phyloP scores from a whole-genome alignment of 805 yeast genomes.

The Saccharomycopsis synnaedendra region DNA sequence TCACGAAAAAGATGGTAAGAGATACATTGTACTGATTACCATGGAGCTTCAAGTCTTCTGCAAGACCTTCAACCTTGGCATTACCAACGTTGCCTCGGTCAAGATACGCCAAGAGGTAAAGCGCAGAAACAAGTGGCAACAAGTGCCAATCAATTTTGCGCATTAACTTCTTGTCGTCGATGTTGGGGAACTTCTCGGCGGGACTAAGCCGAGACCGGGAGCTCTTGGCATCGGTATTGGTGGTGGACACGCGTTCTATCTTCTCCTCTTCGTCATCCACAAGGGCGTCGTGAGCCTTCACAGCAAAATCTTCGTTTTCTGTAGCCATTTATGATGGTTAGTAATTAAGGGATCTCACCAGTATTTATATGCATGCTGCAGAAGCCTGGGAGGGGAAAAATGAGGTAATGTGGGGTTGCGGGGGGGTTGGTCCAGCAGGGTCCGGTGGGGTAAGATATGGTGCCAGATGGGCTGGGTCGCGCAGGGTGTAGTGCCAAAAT shows the following conservation, averaged over 20 bases:
- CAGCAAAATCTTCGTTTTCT: conserved; percentile 1
- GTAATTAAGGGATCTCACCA: neutral
- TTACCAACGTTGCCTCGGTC: conserved; percentile 28
- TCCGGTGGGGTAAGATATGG: neutral
- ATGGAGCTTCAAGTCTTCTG: conserved; percentile 25
- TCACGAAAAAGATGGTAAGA: conserved; percentile 29
- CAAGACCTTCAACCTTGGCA: conserved; percentile 24
- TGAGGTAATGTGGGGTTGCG: neutral
- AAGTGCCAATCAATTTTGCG: conserved; percentile 20
- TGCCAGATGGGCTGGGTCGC: neutral
- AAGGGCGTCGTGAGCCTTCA: conserved; percentile 4
- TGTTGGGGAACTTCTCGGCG: conserved; percentile 8
- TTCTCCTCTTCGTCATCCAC: neutral
- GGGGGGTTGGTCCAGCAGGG: neutral
- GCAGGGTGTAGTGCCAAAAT: neutral
- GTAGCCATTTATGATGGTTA: neutral
- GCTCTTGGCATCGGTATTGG: neutral
- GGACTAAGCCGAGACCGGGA: conserved; percentile 2
- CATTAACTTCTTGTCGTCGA: conserved; percentile 18
- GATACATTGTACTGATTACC: conserved; percentile 31
- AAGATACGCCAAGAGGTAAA: conserved; percentile 22
- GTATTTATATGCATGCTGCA: neutral
- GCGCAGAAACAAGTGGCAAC: conserved; percentile 21
- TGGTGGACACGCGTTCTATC: neutral
- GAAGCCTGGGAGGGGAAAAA: neutral